These are phyloP conservation scores for Prunus yedoensis DNA, from an alignment of 331 rosid species.

Conservation along the genomic window DNA sequence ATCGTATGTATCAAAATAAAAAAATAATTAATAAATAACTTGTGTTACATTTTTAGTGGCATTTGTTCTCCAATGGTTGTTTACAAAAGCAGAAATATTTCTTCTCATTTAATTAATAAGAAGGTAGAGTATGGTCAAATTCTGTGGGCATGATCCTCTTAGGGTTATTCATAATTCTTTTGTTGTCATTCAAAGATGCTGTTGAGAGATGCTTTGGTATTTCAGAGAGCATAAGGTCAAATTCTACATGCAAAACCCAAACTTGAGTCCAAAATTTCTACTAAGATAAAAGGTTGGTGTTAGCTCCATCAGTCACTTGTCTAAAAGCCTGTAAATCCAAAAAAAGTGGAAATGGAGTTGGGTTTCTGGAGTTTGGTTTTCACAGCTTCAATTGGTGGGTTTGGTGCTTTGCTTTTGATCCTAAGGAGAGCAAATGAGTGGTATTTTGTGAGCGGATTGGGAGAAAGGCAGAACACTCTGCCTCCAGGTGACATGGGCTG, in stretches of 20 bases:
- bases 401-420: conserved; percentile 40
- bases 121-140: too few relatives aligned
- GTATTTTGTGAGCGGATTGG: conserved; percentile 30
- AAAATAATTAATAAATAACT: too few relatives aligned
- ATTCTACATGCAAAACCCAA: neutral
- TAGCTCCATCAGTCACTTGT: neutral
- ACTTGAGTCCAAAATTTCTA: neutral
- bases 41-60: too few relatives aligned
- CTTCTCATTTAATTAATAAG: neutral
- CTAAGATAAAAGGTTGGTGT: neutral
- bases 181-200: neutral
- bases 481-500: conserved; percentile 62
- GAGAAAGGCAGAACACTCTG: conserved; percentile 23
- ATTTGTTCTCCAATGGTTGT: neutral
- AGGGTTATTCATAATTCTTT: neutral
- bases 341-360: conserved; percentile 20
- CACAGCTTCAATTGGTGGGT: conserved; percentile 38
- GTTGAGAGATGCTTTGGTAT: neutral
- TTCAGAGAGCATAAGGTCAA: neutral
- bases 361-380: conserved; percentile 30
- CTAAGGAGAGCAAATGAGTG: conserved; percentile 48
- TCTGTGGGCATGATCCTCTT: neutral
- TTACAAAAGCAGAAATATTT: neutral
- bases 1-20: too few relatives aligned
- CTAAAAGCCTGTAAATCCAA: neutral